Percentiles rank a stretch among this genome's conserved stretches.
Evolutionary conservation across 176 grass and related monocot species (phyloP).

Genomic region (Coix lacrymajobi): DNA sequence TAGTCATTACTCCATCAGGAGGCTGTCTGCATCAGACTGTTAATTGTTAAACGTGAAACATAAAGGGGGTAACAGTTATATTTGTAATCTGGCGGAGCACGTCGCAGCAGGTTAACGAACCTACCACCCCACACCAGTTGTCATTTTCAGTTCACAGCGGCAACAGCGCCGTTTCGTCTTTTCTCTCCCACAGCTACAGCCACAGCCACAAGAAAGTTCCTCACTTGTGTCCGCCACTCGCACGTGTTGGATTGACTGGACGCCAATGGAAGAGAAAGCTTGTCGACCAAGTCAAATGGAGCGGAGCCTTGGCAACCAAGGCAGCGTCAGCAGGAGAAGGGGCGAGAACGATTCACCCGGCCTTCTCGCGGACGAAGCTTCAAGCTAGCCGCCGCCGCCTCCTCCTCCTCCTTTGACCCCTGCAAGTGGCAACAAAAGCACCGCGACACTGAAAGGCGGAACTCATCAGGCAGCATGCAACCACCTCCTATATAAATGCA

Average conservation of each 20-base stretch:
- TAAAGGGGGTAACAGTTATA: too few relatives aligned
- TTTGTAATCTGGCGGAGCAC: neutral
- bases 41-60: too few relatives aligned
- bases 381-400: neutral
- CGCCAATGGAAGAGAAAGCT: neutral
- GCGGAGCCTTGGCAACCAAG: neutral
- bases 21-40: too few relatives aligned
- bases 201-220: neutral
- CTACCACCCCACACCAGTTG: neutral
- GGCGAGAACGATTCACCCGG: too few relatives aligned
- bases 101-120: neutral
- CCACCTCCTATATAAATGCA: neutral
- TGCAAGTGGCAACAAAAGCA: neutral
- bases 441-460: neutral
- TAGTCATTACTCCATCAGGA: neutral
- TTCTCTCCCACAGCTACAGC: neutral
- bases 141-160: too few relatives aligned
- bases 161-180: neutral
- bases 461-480: neutral
- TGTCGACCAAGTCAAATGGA: neutral
- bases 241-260: neutral
- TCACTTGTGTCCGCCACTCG: neutral
- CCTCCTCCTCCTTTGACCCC: neutral
- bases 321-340: neutral
- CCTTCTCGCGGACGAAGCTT: neutral